Conservation (phyloP, 495 filamentous ascomycete genomes). For the Aspergillus heteromorphus region DNA sequence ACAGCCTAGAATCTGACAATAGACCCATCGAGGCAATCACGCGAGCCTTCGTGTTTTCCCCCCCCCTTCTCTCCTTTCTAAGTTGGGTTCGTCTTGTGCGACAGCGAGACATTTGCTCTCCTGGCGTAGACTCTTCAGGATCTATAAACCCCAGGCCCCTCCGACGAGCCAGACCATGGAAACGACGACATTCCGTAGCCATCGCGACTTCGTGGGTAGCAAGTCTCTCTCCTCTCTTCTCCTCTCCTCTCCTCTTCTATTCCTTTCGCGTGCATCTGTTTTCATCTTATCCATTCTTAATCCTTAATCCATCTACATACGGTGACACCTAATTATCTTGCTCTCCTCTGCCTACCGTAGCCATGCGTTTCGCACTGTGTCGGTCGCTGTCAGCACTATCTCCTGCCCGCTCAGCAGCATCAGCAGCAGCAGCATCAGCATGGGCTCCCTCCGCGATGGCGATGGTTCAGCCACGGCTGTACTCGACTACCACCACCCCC, state of each 20-base stretch:
- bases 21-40: conserved; percentile 26
- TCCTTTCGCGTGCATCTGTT: background rate
- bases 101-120: background rate
- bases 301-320: conserved; percentile 7
- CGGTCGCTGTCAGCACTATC: conserved; percentile 8
- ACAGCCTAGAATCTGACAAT: conserved; percentile 13
- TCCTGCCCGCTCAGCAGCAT: conserved; percentile 11
- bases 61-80: conserved; percentile 14
- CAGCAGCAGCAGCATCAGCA: too few relatives aligned
- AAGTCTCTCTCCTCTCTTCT: too few relatives aligned
- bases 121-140: background rate
- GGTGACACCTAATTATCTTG: too few relatives aligned
- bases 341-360: background rate
- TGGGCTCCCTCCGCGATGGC: conserved; percentile 3
- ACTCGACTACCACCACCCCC: conserved; percentile 9
- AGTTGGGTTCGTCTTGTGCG: conserved; percentile 18
- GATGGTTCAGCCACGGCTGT: conserved; percentile 2
- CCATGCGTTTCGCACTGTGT: conserved; percentile 16
- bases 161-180: background rate
- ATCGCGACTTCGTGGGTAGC: background rate
- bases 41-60: conserved; percentile 20
- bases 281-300: background rate
- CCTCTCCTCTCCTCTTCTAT: too few relatives aligned
- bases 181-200: background rate
- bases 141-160: conserved; percentile 14